Evolutionary conservation across 148 eudicot genomes (phyloP), one percentile per base, ranked within the genome.

Genomic region (Polygonum maritimum): DNA sequence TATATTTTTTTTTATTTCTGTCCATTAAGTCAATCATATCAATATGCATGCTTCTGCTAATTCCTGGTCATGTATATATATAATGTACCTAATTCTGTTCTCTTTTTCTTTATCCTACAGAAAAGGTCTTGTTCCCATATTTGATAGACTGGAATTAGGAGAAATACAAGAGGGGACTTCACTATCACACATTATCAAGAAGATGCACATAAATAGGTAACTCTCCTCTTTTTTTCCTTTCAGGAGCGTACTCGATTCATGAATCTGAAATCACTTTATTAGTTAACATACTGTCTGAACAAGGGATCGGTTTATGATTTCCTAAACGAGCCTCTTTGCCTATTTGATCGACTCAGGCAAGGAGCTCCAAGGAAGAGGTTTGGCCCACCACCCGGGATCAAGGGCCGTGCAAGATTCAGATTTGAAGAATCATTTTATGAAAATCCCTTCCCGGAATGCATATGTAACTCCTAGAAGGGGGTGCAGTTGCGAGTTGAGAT

Each of bases 401-500:
- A 84, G 83, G 97, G 98, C 35, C 85, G 98, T 74, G 92, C 89
- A 47, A 88, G 92, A 73, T 79, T 86, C 14, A 83, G 94, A 79
- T 84, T 78, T 71, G 98, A 93, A 80, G 98, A 93, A 81, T 88
- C 98, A 0, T 93, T 93, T 72, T 93, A 89, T 80, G 88, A 91
- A 83, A 93, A 93, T 49, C 94, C 98, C 33, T 89, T 69, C 79
- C 98, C 98, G 1, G 98, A 93, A 80, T 93, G 98, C 74, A 91
- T 93, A 80, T 93, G 98, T 36, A 72, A 77, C 45, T 75, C 87
- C 8, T 48, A 78, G 58, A 36, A 26, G 39, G 77, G 33, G 35
- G 10, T 19, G 52, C 45, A 16, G 8, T 36, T 67, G 9, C 35
- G 71, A 57, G 12, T 33, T 62, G 38, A 62, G 36, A 11, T 63